Percentiles rank a stretch among this genome's conserved stretches.
These are phyloP conservation scores for Diaporthe destruens DNA, from an alignment of 2,329 filamentous ascomycete species.

Conservation along the genomic window DNA sequence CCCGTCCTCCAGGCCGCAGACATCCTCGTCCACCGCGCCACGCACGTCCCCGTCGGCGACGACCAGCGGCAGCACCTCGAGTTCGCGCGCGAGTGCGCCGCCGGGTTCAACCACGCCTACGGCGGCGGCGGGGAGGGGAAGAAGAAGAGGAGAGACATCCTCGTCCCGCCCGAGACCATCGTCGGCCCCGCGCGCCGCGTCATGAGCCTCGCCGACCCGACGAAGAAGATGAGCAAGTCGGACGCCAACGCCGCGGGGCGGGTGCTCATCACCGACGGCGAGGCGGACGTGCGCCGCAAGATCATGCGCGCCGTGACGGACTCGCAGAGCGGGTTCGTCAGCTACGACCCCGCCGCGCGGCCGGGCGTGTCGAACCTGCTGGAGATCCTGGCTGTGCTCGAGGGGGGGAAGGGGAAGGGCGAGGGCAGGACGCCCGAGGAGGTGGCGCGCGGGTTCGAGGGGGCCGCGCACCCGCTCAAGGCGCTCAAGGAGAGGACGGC, in stretches of 20 bases:
- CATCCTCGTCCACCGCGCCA: conserved; percentile 83
- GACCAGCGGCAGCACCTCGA: conserved; percentile 96
- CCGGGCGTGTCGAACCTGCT: conserved; percentile 92
- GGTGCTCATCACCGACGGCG: conserved; percentile 83
- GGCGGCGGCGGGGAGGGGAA: conserved; percentile 51
- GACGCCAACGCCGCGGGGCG: conserved; percentile 77
- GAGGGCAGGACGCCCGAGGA: conserved; percentile 51
- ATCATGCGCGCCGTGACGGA: conserved; percentile 84
- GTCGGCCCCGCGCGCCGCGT: conserved; percentile 85
- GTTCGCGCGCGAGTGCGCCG: conserved; percentile 87
- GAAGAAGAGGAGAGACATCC: conserved; percentile 46
- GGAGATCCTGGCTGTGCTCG: conserved; percentile 80
- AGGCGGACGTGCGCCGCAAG: conserved; percentile 75
- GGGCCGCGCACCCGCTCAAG: conserved; percentile 51
- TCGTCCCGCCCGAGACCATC: conserved; percentile 77
- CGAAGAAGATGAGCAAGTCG: conserved; percentile 95
- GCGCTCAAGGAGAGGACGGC: conserved; percentile 68
- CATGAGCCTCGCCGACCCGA: conserved; percentile 87
- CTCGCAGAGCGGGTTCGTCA: conserved; percentile 68
- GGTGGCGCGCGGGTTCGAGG: conserved; percentile 55
- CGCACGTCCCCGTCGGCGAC: conserved; percentile 96
- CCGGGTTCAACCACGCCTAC: conserved; percentile 86
- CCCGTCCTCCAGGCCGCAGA: conserved; percentile 96
- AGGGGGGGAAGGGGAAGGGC: conserved; percentile 46
- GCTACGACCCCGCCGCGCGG: conserved; percentile 76